phyloP scores from a whole-genome alignment of 2,329 filamentous ascomycete species.

The Aureobasidium musti region DNA sequence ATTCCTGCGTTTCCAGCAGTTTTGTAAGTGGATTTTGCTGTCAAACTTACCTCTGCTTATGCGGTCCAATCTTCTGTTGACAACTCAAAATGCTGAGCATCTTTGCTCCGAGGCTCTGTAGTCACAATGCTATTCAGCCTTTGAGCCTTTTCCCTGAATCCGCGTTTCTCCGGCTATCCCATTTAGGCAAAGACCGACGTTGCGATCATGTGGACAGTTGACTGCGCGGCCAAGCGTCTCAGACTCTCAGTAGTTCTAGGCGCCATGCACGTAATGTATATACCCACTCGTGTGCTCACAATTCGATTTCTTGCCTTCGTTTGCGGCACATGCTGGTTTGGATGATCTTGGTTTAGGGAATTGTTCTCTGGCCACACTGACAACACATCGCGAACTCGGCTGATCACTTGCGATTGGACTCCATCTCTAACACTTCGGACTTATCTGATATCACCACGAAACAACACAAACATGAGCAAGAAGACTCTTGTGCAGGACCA shows the following conservation, averaged over 20 bases:
- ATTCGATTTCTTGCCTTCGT: neutral
- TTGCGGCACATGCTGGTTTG: neutral
- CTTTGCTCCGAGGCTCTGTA: neutral
- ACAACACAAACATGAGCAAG: neutral
- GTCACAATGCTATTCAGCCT: neutral
- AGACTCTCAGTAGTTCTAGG: neutral
- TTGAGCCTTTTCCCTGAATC: neutral
- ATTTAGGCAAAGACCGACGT: conserved; percentile 1
- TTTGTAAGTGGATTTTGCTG: neutral
- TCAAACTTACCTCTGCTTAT: neutral
- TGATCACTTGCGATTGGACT: neutral
- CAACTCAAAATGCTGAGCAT: no score
- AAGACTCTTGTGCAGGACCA: neutral
- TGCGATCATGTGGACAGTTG: conserved; percentile 3
- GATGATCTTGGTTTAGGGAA: no score
- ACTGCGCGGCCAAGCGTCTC: neutral
- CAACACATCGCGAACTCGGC: no score
- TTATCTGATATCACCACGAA: neutral
- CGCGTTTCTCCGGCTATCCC: neutral
- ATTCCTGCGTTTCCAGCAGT: neutral
- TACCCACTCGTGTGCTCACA: neutral
- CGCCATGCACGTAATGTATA: neutral
- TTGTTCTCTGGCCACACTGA: no score
- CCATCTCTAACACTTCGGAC: no score
- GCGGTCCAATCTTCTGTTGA: neutral